A percentile compares a stretch with the other conserved stretches of the same genome.
Evolutionary conservation across 306 rosid species (phyloP).

Genomic region (Malus asiatica): DNA sequence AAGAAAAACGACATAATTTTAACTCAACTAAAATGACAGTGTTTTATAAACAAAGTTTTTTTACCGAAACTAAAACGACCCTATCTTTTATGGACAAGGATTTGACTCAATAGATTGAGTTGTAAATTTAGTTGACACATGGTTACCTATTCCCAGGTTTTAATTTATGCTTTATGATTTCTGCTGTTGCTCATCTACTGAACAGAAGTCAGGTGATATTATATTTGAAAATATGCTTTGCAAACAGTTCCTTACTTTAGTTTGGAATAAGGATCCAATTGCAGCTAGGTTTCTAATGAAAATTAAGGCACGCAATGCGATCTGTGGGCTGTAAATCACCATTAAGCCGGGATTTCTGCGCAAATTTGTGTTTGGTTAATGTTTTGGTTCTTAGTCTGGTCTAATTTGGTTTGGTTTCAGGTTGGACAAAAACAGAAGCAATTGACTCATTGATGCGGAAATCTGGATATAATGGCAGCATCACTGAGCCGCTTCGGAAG

Average conservation of each 20-base stretch:
- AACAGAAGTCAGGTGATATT: background rate
- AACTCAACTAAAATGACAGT: no score
- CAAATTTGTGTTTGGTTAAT: background rate
- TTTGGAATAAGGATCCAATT: background rate
- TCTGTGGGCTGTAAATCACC: background rate
- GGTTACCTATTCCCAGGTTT: background rate
- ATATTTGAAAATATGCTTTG: background rate
- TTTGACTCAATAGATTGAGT: background rate
- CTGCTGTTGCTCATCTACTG: background rate
- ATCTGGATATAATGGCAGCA: conserved; percentile 69
- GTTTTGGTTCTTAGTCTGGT: background rate
- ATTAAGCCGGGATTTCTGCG: background rate
- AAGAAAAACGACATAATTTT: no score
- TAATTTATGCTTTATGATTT: background rate
- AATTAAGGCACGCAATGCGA: background rate
- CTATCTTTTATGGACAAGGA: background rate
- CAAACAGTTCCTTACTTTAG: background rate
- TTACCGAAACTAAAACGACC: background rate
- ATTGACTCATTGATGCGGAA: conserved; percentile 87
- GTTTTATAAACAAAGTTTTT: no score
- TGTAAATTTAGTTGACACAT: background rate
- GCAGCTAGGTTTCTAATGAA: background rate
- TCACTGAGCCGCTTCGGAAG: conserved; percentile 59
- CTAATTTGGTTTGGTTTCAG: conserved; percentile 40
- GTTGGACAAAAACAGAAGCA: conserved; percentile 82